A percentile compares a stretch with the other conserved stretches of the same genome.
Conservation (phyloP, 1,284 basidiomycete species). For the Chondrostereum purpureum region DNA sequence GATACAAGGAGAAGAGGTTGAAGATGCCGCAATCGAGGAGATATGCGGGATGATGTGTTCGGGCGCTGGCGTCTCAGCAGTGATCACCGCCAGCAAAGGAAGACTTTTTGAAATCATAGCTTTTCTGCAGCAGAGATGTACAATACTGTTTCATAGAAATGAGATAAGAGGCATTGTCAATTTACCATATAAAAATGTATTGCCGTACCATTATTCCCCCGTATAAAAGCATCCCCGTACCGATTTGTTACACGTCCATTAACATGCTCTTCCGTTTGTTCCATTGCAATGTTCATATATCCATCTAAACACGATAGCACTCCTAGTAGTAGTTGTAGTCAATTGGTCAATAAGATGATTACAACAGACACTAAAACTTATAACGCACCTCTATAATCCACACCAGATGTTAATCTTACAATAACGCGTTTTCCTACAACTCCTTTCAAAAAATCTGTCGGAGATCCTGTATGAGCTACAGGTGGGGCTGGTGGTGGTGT, state of each 20-base stretch:
- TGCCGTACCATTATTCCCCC: constrained; percentile 91
- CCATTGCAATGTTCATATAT: constrained; percentile 98
- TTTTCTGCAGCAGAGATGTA: constrained; percentile 34
- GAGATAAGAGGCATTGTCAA: constrained; percentile 23
- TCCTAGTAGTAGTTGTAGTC: too few species aligned
- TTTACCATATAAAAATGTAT: constrained; percentile 9
- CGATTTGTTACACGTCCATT: constrained; percentile 80
- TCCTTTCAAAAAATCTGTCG: constrained; percentile 86
- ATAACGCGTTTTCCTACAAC: constrained; percentile 95
- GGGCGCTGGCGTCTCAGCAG: too few species aligned
- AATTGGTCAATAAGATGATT: too few species aligned
- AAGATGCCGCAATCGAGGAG: too few species aligned
- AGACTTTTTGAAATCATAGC: too few species aligned
- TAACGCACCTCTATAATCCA: constrained; percentile 88
- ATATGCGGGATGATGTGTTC: too few species aligned
- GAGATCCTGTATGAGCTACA: constrained; percentile 59
- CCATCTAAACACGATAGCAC: constrained; percentile 96
- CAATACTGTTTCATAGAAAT: constrained; percentile 20
- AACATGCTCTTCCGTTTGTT: constrained; percentile 94
- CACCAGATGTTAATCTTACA: constrained; percentile 90
- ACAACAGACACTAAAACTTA: too few species aligned
- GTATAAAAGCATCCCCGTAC: constrained; percentile 92
- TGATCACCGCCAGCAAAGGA: too few species aligned
- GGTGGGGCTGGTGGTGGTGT: constrained; percentile 44
- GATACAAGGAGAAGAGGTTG: too few species aligned